phyloP scores from a whole-genome alignment of 306 rosid species.

The Dalbergia oliveri region DNA sequence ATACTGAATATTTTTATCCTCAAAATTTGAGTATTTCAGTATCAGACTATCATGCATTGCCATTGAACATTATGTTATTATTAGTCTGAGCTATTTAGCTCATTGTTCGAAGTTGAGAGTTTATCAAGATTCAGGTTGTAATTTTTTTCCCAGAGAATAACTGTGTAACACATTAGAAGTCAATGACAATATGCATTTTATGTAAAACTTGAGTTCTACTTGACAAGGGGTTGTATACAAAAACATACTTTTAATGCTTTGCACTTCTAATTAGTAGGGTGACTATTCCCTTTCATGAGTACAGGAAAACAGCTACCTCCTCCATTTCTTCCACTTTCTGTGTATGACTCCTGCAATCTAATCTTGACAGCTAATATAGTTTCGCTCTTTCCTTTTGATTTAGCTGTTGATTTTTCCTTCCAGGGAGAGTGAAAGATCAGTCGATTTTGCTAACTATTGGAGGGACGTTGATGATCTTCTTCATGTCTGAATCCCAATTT shows the following conservation, averaged over 20 bases:
- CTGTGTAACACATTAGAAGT: background rate
- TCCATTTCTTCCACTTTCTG: constrained; percentile 9
- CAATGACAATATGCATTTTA: background rate
- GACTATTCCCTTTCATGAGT: constrained; percentile 4
- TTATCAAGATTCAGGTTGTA: background rate
- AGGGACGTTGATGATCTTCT: constrained; percentile 79
- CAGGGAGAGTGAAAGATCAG: constrained; percentile 89
- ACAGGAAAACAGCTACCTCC: constrained; percentile 3
- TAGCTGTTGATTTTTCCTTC: constrained; percentile 42
- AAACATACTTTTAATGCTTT: background rate
- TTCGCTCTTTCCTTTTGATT: constrained; percentile 48
- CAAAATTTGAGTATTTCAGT: constrained; percentile 2
- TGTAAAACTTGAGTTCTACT: constrained; percentile 5
- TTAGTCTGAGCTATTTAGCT: background rate
- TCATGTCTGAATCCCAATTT: too few species aligned
- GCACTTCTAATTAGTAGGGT: background rate
- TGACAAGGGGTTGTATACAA: background rate
- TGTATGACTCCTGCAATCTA: constrained; percentile 34
- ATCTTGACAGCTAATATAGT: constrained; percentile 17
- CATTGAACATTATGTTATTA: background rate
- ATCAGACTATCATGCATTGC: background rate
- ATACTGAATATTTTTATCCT: constrained; percentile 3
- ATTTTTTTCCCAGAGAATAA: too few species aligned
- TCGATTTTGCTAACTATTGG: constrained; percentile 61
- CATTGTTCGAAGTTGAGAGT: constrained; percentile 1